Conservation (phyloP, 495 filamentous ascomycete genomes). For the Parathielavia appendiculata region DNA sequence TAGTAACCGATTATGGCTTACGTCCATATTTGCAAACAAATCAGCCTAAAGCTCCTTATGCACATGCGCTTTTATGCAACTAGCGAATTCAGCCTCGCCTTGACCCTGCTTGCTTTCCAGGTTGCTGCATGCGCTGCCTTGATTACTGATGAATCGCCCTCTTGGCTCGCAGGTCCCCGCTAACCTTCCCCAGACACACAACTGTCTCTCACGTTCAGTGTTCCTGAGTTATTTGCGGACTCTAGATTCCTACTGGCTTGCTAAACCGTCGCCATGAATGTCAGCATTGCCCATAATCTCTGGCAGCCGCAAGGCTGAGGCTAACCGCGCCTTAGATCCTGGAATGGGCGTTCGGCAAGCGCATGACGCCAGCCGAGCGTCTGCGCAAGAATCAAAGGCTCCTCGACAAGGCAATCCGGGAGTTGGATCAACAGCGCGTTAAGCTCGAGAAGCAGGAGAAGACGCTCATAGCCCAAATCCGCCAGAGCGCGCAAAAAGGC, state of each 20-base stretch:
- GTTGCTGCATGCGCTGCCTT: constrained; percentile 6
- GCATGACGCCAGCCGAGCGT: constrained; percentile 94
- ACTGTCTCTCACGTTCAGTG: not conserved
- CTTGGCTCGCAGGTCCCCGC: not conserved
- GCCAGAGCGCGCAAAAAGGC: constrained; percentile 94
- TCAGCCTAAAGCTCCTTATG: too few species aligned
- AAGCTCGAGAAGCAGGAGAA: constrained; percentile 99
- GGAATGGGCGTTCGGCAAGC: constrained; percentile 98
- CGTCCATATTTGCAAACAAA: too few species aligned
- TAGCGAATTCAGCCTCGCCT: not conserved
- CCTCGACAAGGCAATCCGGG: constrained; percentile 92
- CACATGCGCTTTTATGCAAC: too few species aligned
- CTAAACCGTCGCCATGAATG: constrained; percentile 31
- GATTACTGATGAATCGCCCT: constrained; percentile 10
- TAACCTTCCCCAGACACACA: not conserved
- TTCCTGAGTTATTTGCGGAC: not conserved
- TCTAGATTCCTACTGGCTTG: not conserved
- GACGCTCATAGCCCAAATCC: constrained; percentile 90
- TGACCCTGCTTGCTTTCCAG: not conserved
- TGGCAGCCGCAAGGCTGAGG: not conserved
- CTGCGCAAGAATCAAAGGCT: constrained; percentile 95
- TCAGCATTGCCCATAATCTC: constrained; percentile 18
- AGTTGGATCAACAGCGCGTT: constrained; percentile 85
- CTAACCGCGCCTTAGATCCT: constrained; percentile 59
- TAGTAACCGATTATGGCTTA: too few species aligned